Conservation (phyloP, 345 rosid species). For the Xanthoceras sorbifolium region DNA sequence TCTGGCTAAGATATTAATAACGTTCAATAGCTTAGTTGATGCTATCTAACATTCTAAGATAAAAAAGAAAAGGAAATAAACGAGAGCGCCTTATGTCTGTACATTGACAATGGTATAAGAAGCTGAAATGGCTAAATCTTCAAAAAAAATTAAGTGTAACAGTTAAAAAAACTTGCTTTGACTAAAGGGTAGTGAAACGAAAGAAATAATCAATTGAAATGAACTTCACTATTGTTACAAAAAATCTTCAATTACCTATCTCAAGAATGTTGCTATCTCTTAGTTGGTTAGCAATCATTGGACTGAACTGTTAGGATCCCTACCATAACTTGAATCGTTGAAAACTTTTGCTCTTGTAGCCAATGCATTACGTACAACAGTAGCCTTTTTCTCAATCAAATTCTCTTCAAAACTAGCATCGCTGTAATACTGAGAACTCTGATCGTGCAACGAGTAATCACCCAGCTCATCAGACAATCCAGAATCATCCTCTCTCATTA, state of each 20-base stretch:
- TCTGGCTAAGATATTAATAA: neutral
- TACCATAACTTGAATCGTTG: conserved; percentile 9
- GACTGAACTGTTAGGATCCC: conserved; percentile 14
- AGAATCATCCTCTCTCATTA: conserved; percentile 66
- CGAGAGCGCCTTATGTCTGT: neutral
- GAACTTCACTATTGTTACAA: conserved; percentile 4
- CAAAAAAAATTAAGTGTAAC: conserved; percentile 8
- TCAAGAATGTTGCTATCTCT: conserved; percentile 19
- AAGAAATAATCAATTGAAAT: conserved; percentile 4
- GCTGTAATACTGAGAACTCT: conserved; percentile 12
- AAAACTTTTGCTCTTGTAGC: conserved; percentile 35
- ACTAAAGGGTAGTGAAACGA: neutral
- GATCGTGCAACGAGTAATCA: conserved; percentile 30
- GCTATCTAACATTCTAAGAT: neutral
- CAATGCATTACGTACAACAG: conserved; percentile 42
- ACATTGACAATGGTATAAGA: neutral
- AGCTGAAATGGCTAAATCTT: conserved; percentile 7
- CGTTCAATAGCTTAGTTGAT: neutral
- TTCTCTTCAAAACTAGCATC: conserved; percentile 31
- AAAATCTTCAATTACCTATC: conserved; percentile 28
- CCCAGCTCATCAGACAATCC: conserved; percentile 40
- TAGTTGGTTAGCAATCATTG: conserved; percentile 9
- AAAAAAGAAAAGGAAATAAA: neutral
- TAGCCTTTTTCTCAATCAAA: conserved; percentile 30
- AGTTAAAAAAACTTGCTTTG: neutral